Conservation (phyloP, 2,329 filamentous ascomycete genomes). For the Colletotrichum sp. region DNA sequence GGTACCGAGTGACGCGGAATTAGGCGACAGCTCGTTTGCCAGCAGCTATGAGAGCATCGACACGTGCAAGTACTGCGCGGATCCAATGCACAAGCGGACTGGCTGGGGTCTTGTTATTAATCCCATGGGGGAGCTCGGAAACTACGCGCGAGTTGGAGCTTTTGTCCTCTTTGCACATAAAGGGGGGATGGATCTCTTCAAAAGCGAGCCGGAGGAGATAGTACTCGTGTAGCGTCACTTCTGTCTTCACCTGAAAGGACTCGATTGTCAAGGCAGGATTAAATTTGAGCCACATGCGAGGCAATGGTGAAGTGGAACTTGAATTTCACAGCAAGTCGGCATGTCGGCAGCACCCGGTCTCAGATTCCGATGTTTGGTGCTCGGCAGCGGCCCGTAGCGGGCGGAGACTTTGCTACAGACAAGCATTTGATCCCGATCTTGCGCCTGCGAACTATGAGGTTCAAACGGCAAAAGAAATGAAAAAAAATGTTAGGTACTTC, state of each 20-base stretch:
- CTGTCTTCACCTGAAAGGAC: background rate
- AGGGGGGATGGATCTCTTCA: background rate
- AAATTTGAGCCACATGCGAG: background rate
- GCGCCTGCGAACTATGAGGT: background rate
- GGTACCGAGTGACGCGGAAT: background rate
- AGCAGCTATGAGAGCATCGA: background rate
- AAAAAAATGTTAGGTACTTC: background rate
- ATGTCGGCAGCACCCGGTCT: background rate
- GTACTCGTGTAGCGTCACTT: background rate
- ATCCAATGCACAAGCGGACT: background rate
- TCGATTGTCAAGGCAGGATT: background rate
- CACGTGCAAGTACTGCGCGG: background rate
- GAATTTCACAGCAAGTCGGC: background rate
- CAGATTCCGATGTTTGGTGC: background rate
- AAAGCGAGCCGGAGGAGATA: background rate
- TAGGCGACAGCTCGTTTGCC: background rate
- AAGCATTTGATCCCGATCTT: background rate
- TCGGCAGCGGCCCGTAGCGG: background rate
- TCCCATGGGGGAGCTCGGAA: background rate
- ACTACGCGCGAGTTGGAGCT: background rate
- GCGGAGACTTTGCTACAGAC: background rate
- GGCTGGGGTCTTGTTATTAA: background rate
- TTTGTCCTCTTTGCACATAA: background rate
- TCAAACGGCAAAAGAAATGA: background rate
- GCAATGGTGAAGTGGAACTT: background rate